phyloP scores from a whole-genome alignment of 2,329 filamentous ascomycete genomes.

The Botrytis pseudocinerea region DNA sequence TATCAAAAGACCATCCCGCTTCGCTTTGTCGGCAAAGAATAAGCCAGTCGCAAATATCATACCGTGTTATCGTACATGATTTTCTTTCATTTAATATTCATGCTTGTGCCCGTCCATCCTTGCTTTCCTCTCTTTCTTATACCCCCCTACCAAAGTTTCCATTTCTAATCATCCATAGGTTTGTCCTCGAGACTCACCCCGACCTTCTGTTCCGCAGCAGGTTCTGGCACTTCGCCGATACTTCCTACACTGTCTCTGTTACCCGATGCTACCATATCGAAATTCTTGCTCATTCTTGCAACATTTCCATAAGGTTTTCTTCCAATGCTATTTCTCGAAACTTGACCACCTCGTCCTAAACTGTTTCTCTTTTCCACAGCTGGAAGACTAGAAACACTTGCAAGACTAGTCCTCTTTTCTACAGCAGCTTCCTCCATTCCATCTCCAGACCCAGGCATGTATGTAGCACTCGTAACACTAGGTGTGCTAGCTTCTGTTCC shows the following conservation, averaged over 20 bases:
- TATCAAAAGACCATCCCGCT: constrained; percentile 17
- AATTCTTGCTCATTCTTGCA: constrained; percentile 19
- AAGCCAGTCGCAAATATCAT: constrained; percentile 15
- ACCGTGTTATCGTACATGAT: constrained; percentile 19
- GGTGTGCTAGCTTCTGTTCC: constrained; percentile 29
- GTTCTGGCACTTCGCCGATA: constrained; percentile 12
- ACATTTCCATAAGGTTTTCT: constrained; percentile 17
- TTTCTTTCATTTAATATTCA: constrained; percentile 16
- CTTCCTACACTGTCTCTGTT: constrained; percentile 18
- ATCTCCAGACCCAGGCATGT: constrained; percentile 37
- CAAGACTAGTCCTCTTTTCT: constrained; percentile 38
- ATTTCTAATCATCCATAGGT: constrained; percentile 17
- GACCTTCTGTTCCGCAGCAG: constrained; percentile 13
- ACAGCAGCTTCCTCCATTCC: constrained; percentile 22
- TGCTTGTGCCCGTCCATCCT: constrained; percentile 9
- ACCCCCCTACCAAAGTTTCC: neutral
- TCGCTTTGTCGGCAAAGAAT: constrained; percentile 13
- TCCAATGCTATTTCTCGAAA: constrained; percentile 15
- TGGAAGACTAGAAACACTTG: constrained; percentile 36
- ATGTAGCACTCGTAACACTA: constrained; percentile 39
- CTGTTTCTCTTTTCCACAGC: constrained; percentile 63
- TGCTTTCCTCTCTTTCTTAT: neutral
- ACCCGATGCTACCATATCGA: constrained; percentile 4
- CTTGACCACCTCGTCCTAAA: constrained; percentile 49
- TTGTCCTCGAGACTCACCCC: constrained; percentile 16